Evolutionary conservation across 768 basidiomycete genomes (phyloP).

Genomic region (Mycena vitilis): DNA sequence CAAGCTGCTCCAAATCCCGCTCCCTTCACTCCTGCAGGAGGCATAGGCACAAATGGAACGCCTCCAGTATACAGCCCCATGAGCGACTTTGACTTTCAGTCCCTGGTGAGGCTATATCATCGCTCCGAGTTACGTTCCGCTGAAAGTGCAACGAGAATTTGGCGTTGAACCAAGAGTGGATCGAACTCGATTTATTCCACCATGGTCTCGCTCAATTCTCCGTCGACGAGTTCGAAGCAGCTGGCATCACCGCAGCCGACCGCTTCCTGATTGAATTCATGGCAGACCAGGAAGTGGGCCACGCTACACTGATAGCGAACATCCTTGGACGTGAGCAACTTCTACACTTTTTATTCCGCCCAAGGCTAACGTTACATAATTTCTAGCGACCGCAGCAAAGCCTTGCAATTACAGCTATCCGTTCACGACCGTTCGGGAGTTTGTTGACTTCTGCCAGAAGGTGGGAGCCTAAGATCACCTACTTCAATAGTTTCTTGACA

Average conservation of each 20-base stretch:
- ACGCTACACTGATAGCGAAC: conserved; percentile 65
- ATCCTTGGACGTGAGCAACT: conserved; percentile 53
- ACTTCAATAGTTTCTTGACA: background rate
- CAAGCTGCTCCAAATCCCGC: conserved; percentile 13
- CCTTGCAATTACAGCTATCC: conserved; percentile 69
- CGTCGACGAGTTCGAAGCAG: conserved; percentile 64
- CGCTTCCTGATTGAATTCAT: conserved; percentile 69
- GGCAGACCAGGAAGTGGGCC: conserved; percentile 74
- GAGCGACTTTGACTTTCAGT: conserved; percentile 64
- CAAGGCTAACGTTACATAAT: background rate
- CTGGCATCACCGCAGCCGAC: conserved; percentile 65
- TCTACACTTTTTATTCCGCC: background rate
- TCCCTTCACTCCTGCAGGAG: conserved; percentile 33
- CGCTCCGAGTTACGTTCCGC: background rate
- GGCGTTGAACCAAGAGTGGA: conserved; percentile 72
- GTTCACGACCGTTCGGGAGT: conserved; percentile 67
- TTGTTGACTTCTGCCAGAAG: conserved; percentile 70
- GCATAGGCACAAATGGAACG: conserved; percentile 35
- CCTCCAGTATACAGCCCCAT: conserved; percentile 49
- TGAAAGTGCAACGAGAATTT: conserved; percentile 51
- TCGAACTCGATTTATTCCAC: conserved; percentile 72
- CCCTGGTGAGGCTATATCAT: conserved; percentile 46
- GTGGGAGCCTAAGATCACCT: conserved; percentile 34
- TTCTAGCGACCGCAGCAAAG: conserved; percentile 55
- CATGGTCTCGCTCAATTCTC: conserved; percentile 66